A percentile compares a stretch with the other conserved stretches of the same genome.
Conservation (phyloP, 768 basidiomycete species). For the Phaeotremella skinneri region DNA sequence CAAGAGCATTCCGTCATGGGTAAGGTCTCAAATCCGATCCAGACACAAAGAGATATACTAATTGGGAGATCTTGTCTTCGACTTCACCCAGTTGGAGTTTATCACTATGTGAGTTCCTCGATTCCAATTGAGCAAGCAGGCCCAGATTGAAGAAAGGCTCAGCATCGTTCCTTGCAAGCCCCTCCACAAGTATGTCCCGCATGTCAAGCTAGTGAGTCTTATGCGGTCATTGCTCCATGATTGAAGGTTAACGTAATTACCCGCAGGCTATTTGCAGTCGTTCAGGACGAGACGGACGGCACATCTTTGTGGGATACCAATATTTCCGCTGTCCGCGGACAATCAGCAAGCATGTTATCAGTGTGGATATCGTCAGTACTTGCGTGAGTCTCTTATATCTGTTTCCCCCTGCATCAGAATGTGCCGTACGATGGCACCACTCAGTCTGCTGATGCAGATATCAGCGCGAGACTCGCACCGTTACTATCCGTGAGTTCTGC, state of each 20-base stretch:
- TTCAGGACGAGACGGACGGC: conserved; percentile 13
- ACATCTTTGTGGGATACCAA: conserved; percentile 36
- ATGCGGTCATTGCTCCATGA: too few species aligned
- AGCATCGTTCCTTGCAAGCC: conserved; percentile 8
- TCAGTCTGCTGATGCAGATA: background rate
- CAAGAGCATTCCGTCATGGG: too few species aligned
- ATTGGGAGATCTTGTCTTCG: background rate
- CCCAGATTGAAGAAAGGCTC: background rate
- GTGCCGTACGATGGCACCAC: too few species aligned
- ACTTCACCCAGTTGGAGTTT: conserved; percentile 33
- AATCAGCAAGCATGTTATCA: conserved; percentile 18
- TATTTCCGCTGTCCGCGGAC: conserved; percentile 24
- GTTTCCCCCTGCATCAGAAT: background rate
- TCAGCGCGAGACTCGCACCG: conserved; percentile 8
- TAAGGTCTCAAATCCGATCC: too few species aligned
- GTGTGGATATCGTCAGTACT: conserved; percentile 18
- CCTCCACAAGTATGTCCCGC: conserved; percentile 14
- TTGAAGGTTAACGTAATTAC: background rate
- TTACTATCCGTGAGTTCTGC: conserved; percentile 23
- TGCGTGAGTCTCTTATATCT: conserved; percentile 20
- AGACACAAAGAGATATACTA: too few species aligned
- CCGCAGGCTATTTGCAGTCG: conserved; percentile 14
- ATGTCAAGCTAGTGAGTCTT: conserved; percentile 17
- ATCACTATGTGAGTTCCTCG: conserved; percentile 24
- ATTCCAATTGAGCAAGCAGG: background rate